Base-by-base conservation (phyloP, 2,329 filamentous ascomycete species). In the Pseudogymnoascus sp. region DNA sequence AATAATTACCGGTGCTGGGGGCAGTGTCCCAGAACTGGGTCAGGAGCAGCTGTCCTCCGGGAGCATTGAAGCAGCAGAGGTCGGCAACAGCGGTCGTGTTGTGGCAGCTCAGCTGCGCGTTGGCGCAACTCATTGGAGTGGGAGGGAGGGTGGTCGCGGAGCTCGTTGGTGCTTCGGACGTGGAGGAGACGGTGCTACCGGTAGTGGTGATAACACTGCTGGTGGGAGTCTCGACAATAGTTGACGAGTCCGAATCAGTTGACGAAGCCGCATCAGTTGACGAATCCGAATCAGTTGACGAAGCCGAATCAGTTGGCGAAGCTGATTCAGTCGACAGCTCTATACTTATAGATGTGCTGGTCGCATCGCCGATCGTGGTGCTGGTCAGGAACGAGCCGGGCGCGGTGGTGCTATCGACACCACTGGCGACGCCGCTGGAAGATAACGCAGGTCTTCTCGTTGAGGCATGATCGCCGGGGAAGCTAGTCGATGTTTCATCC, bases 1-100 rank as follows among this genome's bases (percentile, higher is more conserved):
- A 21, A 56, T 56, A 56, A 31, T 46, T 67, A 67, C 68, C 72
- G 3, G 84, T 82, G 1, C 81, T 77, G 1, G 88, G 88, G 64
- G 82, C 72, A 0, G 84, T 82, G 70, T 92, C 88, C 89, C 89
- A 92, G 76, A 92, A 91, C 69, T 92, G 89, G 1, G 89, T 91
- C 73, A 85, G 84, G 3, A 91, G 79, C 49, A 92, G 76, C 66
- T 89, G 83, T 6, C 89, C 89, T 3, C 88, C 85, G 0, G 88
- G 88, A 21, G 84, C 80, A 70, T 89, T 89, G 77, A 91, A 89
- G 75, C 89, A 92, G 77, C 89, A 92, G 5, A 86, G 82, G 70
- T 91, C 80, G 60, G 79, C 73, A n/a, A 84, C 80, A 6, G 76
- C 75, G 2, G 84, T 84, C 5, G 81, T 83, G 70, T 87, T 87